Conservation (phyloP, 371 early-diverging fungal genomes). For the Mucor racemosus region DNA sequence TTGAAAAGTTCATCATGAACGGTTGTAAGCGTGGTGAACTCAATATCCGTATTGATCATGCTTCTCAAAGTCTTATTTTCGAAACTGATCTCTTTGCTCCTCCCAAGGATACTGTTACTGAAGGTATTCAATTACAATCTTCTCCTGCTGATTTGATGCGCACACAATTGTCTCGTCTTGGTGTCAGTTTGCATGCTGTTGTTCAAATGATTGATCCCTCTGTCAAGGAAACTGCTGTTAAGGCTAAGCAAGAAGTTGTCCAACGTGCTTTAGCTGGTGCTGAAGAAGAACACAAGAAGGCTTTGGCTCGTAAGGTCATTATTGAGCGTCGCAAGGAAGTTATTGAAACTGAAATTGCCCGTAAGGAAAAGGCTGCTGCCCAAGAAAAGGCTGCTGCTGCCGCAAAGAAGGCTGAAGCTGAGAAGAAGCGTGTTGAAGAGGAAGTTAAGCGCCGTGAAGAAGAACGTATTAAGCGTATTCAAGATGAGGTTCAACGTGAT, state of each 20-base stretch:
- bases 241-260: slow-evolving; percentile 68
- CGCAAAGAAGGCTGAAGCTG: slow-evolving; percentile 87
- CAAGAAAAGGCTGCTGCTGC: slow-evolving; percentile 72
- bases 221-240: slow-evolving; percentile 65
- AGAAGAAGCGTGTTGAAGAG: slow-evolving; percentile 83
- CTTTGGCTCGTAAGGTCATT: slow-evolving; percentile 78
- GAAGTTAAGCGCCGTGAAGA: slow-evolving; percentile 84
- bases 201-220: slow-evolving; percentile 86
- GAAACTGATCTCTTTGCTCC: slow-evolving; percentile 85
- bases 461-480: slow-evolving; percentile 79
- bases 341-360: slow-evolving; percentile 78
- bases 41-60: slow-evolving; percentile 93
- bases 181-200: slow-evolving; percentile 81
- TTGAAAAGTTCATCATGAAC: slow-evolving; percentile 97
- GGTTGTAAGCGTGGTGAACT: slow-evolving; percentile 96
- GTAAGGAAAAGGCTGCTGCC: slow-evolving; percentile 82
- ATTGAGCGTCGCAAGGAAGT: slow-evolving; percentile 95
- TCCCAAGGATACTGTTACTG: slow-evolving; percentile 72
- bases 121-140: slow-evolving; percentile 86
- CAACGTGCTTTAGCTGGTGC: slow-evolving; percentile 68
- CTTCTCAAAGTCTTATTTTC: slow-evolving; percentile 87
- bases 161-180: slow-evolving; percentile 78
- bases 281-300: slow-evolving; percentile 84
- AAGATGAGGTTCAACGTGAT: slow-evolving; percentile 80
- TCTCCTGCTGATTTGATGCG: slow-evolving; percentile 89